Percentiles rank a stretch among this genome's conserved stretches.
Evolutionary conservation across 2,329 filamentous ascomycete species (phyloP).

Genomic region (Thelonectria discophora): DNA sequence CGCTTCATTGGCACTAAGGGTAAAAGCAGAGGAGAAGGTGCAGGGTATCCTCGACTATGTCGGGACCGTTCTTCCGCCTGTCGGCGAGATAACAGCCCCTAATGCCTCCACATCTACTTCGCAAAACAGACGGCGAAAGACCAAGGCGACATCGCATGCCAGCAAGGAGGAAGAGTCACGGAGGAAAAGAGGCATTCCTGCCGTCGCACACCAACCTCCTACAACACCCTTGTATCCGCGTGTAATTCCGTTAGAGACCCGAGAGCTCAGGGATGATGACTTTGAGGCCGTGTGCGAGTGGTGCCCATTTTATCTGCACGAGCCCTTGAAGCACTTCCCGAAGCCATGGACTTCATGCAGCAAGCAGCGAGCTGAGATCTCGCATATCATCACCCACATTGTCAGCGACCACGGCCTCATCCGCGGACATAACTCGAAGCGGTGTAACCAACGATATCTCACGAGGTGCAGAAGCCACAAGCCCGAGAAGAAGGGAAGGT

Average conservation of each 20-base stretch:
- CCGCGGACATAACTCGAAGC: slow-evolving; percentile 28
- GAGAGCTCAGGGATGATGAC: slow-evolving; percentile 8
- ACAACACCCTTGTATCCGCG: background rate
- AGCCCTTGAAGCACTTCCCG: slow-evolving; percentile 5
- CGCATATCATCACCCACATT: slow-evolving; percentile 35
- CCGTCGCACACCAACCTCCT: no score
- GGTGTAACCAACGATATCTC: slow-evolving; percentile 30
- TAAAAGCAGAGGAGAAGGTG: no score
- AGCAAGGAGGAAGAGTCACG: no score
- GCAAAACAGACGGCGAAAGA: no score
- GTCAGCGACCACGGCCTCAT: slow-evolving; percentile 37
- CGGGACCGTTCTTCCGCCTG: no score
- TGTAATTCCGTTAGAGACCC: background rate
- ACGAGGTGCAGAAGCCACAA: slow-evolving; percentile 24
- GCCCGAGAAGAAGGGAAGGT: slow-evolving; percentile 29
- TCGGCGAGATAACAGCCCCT: no score
- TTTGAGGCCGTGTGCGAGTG: slow-evolving; percentile 16
- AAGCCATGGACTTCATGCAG: slow-evolving; percentile 20
- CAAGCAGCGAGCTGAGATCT: slow-evolving; percentile 27
- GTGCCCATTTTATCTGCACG: slow-evolving; percentile 13
- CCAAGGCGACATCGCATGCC: no score
- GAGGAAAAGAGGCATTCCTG: no score
- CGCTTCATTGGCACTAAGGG: no score
- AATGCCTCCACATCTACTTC: no score
- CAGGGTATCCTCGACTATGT: no score